Percentiles rank a stretch among this genome's conserved stretches.
These are phyloP conservation scores for Beauveria rudraprayagi DNA, from an alignment of 2,329 filamentous ascomycete genomes.

Conservation along the genomic window DNA sequence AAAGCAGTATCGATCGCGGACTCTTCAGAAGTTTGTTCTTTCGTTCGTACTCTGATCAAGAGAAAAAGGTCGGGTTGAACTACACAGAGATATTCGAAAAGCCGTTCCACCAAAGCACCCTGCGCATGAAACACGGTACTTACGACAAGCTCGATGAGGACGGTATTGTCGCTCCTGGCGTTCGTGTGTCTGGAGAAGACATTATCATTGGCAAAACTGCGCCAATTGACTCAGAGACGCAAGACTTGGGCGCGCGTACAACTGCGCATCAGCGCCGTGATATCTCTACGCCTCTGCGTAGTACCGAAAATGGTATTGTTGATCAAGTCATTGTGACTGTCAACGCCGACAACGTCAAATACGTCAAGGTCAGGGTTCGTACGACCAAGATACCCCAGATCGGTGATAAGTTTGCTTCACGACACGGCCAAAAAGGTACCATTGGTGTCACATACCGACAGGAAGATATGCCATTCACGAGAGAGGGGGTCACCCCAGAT, in stretches of 20 bases:
- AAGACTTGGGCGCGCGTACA: constrained; percentile 88
- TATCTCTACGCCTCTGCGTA: constrained; percentile 87
- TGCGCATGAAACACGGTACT: constrained; percentile 87
- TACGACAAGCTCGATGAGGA: constrained; percentile 98
- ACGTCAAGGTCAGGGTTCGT: constrained; percentile 94
- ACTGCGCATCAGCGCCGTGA: constrained; percentile 88
- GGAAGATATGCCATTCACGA: constrained; percentile 97
- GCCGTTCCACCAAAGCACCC: constrained; percentile 77
- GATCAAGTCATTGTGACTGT: constrained; percentile 91
- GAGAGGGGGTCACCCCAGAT: constrained; percentile 85
- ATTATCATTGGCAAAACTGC: constrained; percentile 99
- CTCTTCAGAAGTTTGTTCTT: constrained; percentile 97
- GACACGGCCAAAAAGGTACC: constrained; percentile 98
- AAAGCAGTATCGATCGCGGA: constrained; percentile 95
- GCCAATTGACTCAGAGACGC: constrained; percentile 83
- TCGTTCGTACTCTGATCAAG: constrained; percentile 91
- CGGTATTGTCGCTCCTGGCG: constrained; percentile 86
- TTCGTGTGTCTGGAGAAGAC: constrained; percentile 92
- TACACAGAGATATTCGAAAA: constrained; percentile 94
- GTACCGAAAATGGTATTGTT: constrained; percentile 93
- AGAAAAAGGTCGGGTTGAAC: constrained; percentile 92
- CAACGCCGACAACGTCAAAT: constrained; percentile 86
- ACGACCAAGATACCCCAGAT: constrained; percentile 98
- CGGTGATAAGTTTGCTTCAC: constrained; percentile 97
- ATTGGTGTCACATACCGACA: constrained; percentile 97